A percentile compares a stretch with the other conserved stretches of the same genome.
These are phyloP conservation scores for Vicia sativa DNA, from an alignment of 306 rosid species.

Conservation along the genomic window DNA sequence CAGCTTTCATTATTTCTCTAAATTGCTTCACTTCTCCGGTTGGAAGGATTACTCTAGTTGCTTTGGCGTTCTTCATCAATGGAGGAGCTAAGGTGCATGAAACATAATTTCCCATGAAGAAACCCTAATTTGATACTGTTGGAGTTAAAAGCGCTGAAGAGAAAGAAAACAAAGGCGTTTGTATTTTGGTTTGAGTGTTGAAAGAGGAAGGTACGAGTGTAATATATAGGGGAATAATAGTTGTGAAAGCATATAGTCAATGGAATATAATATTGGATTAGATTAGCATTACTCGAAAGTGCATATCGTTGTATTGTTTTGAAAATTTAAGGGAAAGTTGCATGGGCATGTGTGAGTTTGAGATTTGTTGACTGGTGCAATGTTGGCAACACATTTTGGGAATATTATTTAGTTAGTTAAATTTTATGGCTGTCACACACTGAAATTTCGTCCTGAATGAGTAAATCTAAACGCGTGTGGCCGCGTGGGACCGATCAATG, in stretches of 20 bases:
- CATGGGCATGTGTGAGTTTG: slow-evolving; percentile 25
- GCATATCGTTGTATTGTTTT: slow-evolving; percentile 6
- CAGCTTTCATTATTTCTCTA: slow-evolving; percentile 62
- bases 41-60: slow-evolving; percentile 69
- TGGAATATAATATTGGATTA: not conserved
- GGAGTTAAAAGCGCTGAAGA: not conserved
- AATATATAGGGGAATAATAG: not conserved
- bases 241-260: not conserved
- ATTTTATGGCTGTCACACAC: slow-evolving; percentile 29
- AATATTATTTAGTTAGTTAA: not conserved
- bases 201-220: not conserved
- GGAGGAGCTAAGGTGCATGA: slow-evolving; percentile 78
- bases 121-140: not conserved
- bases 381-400: not conserved
- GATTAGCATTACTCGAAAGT: not conserved
- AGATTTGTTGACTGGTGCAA: slow-evolving; percentile 41
- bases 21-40: slow-evolving; percentile 74
- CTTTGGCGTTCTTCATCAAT: slow-evolving; percentile 57
- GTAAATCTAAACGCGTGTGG: slow-evolving; percentile 18
- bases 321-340: not conserved
- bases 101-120: slow-evolving; percentile 73
- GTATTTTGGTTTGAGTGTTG: not conserved
- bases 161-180: not conserved
- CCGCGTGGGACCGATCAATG: slow-evolving; percentile 15
- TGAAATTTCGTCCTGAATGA: not conserved